A percentile compares a stretch with the other conserved stretches of the same genome.
Evolutionary conservation across 257 asterid genomes (phyloP).

Genomic region (Nyctanthes arbortristis): DNA sequence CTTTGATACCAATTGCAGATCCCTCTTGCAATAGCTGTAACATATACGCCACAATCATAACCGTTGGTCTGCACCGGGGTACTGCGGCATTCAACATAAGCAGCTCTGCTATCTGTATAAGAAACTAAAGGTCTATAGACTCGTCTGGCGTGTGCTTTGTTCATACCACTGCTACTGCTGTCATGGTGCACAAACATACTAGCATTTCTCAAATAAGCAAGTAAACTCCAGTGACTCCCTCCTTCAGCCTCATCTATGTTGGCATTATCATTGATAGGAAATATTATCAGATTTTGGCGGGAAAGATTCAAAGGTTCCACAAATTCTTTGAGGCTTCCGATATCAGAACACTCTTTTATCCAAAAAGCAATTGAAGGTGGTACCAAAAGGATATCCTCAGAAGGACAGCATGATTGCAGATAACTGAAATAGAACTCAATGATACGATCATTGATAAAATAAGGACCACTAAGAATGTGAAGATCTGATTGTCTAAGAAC

Average conservation of each 20-base stretch:
- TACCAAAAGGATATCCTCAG: constrained; percentile 58
- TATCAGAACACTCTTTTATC: constrained; percentile 79
- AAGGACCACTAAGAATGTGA: constrained; percentile 62
- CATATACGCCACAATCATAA: constrained; percentile 82
- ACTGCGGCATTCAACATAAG: constrained; percentile 38
- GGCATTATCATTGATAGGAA: constrained; percentile 75
- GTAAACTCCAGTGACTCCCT: constrained; percentile 82
- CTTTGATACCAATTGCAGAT: constrained; percentile 61
- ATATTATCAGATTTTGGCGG: constrained; percentile 53
- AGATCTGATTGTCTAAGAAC: constrained; percentile 76
- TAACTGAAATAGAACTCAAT: constrained; percentile 83
- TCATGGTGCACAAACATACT: constrained; percentile 77
- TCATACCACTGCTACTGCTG: constrained; percentile 42
- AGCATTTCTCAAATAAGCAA: constrained; percentile 52
- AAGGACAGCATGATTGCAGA: constrained; percentile 47
- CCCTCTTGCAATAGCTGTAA: constrained; percentile 59
- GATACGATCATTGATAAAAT: constrained; percentile 76
- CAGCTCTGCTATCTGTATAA: constrained; percentile 28
- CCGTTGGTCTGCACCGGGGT: constrained; percentile 60
- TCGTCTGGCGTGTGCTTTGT: constrained; percentile 40
- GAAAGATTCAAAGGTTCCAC: constrained; percentile 66
- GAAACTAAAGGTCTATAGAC: constrained; percentile 41
- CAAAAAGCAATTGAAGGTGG: constrained; percentile 83
- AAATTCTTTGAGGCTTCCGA: constrained; percentile 51
- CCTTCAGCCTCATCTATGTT: constrained; percentile 70